Evolutionary conservation across 208 protist genomes (phyloP).

Genomic region (Leishmania braziliensis): DNA sequence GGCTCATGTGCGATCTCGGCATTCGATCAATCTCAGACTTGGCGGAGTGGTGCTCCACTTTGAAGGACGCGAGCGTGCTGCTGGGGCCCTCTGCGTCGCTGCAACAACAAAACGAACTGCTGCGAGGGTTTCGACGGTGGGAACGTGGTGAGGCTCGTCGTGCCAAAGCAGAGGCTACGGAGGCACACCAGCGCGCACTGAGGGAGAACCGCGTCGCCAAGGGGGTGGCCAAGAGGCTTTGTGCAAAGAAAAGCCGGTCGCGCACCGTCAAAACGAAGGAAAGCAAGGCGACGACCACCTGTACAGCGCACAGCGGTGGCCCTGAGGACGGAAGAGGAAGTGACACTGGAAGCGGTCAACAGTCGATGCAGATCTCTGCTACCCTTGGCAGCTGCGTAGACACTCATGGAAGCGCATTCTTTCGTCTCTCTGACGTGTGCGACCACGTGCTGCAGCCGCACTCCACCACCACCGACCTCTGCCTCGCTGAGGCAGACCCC

Average conservation of each 20-base stretch:
- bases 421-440: background rate
- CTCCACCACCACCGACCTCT: background rate
- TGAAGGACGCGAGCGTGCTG: conserved; percentile 43
- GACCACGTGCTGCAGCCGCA: background rate
- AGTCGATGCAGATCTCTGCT: background rate
- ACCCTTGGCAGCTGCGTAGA: conserved; percentile 1
- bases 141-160: conserved; percentile 28
- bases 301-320: background rate
- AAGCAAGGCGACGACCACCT: background rate
- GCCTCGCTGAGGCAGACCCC: too few relatives aligned
- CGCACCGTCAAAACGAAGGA: background rate
- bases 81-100: conserved; percentile 60
- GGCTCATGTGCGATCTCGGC: conserved; percentile 39
- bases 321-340: background rate
- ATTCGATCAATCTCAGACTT: conserved; percentile 56
- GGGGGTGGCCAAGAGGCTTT: background rate
- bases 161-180: conserved; percentile 8
- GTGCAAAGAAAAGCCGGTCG: background rate
- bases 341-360: background rate
- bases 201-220: background rate
- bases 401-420: background rate
- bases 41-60: conserved; percentile 23
- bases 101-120: conserved; percentile 64
- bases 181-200: conserved; percentile 10
- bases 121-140: conserved; percentile 57